Evolutionary conservation across 129 eudicot species (phyloP).

Genomic region (Logfia minima): DNA sequence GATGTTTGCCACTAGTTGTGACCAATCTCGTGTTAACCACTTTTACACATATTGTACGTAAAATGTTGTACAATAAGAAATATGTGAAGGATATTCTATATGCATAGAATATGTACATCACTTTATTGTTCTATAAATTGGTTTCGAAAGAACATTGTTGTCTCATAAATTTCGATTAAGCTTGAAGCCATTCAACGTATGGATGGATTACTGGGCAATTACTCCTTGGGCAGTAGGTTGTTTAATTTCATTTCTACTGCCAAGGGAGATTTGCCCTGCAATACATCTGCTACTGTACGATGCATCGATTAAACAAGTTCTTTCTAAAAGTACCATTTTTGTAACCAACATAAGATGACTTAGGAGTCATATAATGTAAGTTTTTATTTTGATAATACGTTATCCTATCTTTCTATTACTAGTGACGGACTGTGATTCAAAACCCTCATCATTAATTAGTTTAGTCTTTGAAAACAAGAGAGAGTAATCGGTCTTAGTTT

Average conservation of each 20-base stretch:
- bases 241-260: slow-evolving; percentile 15
- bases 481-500: background rate
- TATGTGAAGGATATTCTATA: slow-evolving; percentile 29
- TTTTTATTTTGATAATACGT: background rate
- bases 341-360: background rate
- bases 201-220: slow-evolving; percentile 32
- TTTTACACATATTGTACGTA: slow-evolving; percentile 13
- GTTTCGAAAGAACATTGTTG: background rate
- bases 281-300: slow-evolving; percentile 20
- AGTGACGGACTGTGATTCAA: no score
- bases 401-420: no score
- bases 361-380: background rate
- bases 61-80: background rate
- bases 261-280: slow-evolving; percentile 44
- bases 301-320: background rate
- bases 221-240: slow-evolving; percentile 36
- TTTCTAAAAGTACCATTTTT: background rate
- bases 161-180: background rate
- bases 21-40: background rate
- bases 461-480: background rate
- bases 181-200: slow-evolving; percentile 9
- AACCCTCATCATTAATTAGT: no score
- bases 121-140: slow-evolving; percentile 21
- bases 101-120: slow-evolving; percentile 23
- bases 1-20: background rate